Conservation (phyloP, 2,329 filamentous ascomycete genomes). For the Kalmusia sp. region DNA sequence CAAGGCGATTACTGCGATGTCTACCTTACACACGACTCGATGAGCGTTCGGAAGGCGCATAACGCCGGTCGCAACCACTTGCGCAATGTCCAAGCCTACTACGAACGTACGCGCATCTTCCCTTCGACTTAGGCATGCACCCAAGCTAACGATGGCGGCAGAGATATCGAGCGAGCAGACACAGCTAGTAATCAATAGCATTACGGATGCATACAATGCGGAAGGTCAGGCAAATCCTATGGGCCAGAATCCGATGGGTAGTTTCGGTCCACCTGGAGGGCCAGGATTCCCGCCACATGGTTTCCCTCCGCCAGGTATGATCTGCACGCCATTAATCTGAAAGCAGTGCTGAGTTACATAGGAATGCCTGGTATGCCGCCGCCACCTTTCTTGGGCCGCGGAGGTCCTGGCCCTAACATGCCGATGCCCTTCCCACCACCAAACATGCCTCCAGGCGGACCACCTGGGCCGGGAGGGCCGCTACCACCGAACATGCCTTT, state of each 20-base stretch:
- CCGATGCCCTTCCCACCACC: conserved; percentile 31
- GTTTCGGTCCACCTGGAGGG: conserved; percentile 53
- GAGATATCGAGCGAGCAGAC: conserved; percentile 99
- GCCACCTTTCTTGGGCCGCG: conserved; percentile 51
- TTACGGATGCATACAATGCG: conserved; percentile 92
- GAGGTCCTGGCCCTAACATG: conserved; percentile 42
- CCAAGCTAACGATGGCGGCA: conserved; percentile 42
- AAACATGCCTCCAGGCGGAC: conserved; percentile 20
- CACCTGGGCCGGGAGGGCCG: conserved; percentile 26
- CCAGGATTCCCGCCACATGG: conserved; percentile 64
- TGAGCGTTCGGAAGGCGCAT: conserved; percentile 99
- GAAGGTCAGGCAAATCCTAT: conserved; percentile 93
- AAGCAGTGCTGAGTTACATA: conserved; percentile 24
- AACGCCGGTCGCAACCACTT: conserved; percentile 96
- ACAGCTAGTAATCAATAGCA: conserved; percentile 97
- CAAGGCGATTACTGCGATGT: conserved; percentile 97
- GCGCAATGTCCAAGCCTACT: conserved; percentile 97
- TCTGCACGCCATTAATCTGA: conserved; percentile 23
- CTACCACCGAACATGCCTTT: conserved; percentile 35
- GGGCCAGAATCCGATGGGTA: conserved; percentile 61
- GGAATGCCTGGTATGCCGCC: conserved; percentile 43
- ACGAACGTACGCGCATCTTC: conserved; percentile 72
- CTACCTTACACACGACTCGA: conserved; percentile 99
- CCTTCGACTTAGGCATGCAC: background rate
- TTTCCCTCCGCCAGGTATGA: conserved; percentile 39